Evolutionary conservation across 176 grass and related monocot species (phyloP).

Genomic region (Otatea glauca): DNA sequence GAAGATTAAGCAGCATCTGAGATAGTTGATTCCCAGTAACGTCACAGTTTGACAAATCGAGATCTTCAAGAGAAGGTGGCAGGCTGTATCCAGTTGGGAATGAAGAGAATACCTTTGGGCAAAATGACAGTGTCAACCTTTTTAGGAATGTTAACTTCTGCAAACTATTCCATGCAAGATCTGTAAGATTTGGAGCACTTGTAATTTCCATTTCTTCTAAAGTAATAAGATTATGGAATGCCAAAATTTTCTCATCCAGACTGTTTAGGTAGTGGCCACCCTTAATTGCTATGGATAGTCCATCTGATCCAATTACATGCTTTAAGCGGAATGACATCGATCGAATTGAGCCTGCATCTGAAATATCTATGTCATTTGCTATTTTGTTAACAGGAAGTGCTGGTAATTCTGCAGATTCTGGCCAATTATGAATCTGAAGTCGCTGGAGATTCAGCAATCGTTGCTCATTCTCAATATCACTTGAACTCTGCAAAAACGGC

Average conservation of each 20-base stretch:
- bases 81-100: background rate
- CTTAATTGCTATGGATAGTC: background rate
- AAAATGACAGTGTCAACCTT: background rate
- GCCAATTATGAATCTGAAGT: constrained; percentile 14
- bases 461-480: background rate
- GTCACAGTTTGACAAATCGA: background rate
- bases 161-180: constrained; percentile 14
- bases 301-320: constrained; percentile 13
- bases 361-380: constrained; percentile 24
- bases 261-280: background rate
- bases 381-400: background rate
- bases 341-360: background rate
- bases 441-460: background rate
- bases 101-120: constrained; percentile 19
- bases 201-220: constrained; percentile 31
- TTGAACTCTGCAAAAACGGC: constrained; percentile 9
- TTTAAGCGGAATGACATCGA: background rate
- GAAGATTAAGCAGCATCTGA: background rate
- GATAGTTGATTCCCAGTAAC: constrained; percentile 31
- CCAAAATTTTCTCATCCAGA: constrained; percentile 10
- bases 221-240: constrained; percentile 21
- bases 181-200: background rate
- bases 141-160: constrained; percentile 14
- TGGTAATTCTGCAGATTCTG: constrained; percentile 3
- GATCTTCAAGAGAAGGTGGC: constrained; percentile 26